These are phyloP conservation scores for Bocquillonia castaneifolia DNA, from an alignment of 441 rosid genomes.

Conservation along the genomic window DNA sequence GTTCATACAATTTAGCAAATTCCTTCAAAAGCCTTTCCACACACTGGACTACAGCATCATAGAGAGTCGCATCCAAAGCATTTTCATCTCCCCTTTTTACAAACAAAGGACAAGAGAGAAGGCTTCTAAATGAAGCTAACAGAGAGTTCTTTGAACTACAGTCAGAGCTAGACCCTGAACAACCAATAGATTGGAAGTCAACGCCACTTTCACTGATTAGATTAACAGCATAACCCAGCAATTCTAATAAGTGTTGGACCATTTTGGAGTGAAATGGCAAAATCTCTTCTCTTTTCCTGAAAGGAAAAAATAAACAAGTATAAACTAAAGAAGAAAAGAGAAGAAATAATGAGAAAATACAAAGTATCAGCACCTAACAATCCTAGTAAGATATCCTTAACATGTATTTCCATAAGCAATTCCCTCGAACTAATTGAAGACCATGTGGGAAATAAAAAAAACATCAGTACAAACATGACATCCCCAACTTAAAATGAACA, in stretches of 20 bases:
- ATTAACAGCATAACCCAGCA: slow-evolving; percentile 53
- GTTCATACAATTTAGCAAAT: slow-evolving; percentile 50
- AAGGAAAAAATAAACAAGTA: slow-evolving; percentile 18
- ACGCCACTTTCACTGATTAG: slow-evolving; percentile 38
- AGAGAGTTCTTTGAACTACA: slow-evolving; percentile 41
- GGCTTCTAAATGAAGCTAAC: slow-evolving; percentile 60
- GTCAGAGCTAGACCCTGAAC: slow-evolving; percentile 42
- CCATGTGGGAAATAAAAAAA: neutral
- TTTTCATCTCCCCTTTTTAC: slow-evolving; percentile 38
- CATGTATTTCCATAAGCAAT: neutral
- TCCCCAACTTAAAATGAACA: neutral
- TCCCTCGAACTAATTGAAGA: neutral
- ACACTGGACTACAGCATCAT: slow-evolving; percentile 43
- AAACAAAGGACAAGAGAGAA: slow-evolving; percentile 57
- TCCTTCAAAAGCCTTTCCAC: slow-evolving; percentile 63
- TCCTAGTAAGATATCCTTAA: slow-evolving; percentile 6
- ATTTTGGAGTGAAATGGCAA: slow-evolving; percentile 54
- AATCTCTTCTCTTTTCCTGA: slow-evolving; percentile 60
- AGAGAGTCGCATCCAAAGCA: slow-evolving; percentile 36
- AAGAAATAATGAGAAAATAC: slow-evolving; percentile 3
- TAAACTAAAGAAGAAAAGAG: slow-evolving; percentile 9
- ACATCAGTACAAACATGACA: neutral
- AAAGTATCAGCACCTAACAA: neutral
- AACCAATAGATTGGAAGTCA: slow-evolving; percentile 52
- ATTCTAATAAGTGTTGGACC: slow-evolving; percentile 49